A percentile compares a stretch with the other conserved stretches of the same genome.
Conservation (phyloP, 1,284 basidiomycete species). For the Neolentinus lepideus region DNA sequence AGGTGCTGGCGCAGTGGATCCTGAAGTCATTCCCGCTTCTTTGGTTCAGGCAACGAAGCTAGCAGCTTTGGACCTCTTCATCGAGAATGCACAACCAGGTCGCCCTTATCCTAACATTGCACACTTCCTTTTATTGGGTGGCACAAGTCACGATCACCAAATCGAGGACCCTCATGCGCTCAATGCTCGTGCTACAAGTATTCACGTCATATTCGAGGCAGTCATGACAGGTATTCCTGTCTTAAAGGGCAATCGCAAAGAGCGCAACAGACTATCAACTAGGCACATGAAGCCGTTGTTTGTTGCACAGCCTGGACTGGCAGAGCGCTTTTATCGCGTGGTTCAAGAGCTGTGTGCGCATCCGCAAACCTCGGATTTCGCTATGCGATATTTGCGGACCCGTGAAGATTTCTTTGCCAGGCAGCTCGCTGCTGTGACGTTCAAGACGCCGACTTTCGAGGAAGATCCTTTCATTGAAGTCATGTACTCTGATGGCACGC, state of each 20-base stretch:
- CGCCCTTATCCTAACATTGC: conserved; percentile 79
- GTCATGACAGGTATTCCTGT: conserved; percentile 64
- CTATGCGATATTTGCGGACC: conserved; percentile 84
- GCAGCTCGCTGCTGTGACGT: conserved; percentile 73
- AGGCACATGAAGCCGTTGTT: conserved; percentile 48
- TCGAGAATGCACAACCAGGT: conserved; percentile 66
- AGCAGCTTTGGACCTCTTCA: conserved; percentile 82
- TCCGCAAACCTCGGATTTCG: conserved; percentile 74
- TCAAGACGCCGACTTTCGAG: conserved; percentile 41
- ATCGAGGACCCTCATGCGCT: conserved; percentile 75
- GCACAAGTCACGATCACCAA: conserved; percentile 40
- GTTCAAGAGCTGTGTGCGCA: conserved; percentile 86
- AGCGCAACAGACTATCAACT: conserved; percentile 21
- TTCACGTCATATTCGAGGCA: conserved; percentile 79
- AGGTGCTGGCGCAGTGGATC: conserved; percentile 62
- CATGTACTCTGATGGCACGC: conserved; percentile 64
- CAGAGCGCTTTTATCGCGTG: conserved; percentile 82
- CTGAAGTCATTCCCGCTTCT: conserved; percentile 33
- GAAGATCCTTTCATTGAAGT: conserved; percentile 60
- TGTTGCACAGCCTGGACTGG: conserved; percentile 67
- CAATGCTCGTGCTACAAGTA: conserved; percentile 61
- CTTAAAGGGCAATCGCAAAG: conserved; percentile 39
- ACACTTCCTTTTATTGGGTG: conserved; percentile 84
- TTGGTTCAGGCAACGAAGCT: conserved; percentile 69
- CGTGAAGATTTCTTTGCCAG: conserved; percentile 86